Evolutionary conservation across 495 filamentous ascomycete genomes (phyloP), one percentile per base, ranked within the genome.

Genomic region (Penicillium coprophilum): DNA sequence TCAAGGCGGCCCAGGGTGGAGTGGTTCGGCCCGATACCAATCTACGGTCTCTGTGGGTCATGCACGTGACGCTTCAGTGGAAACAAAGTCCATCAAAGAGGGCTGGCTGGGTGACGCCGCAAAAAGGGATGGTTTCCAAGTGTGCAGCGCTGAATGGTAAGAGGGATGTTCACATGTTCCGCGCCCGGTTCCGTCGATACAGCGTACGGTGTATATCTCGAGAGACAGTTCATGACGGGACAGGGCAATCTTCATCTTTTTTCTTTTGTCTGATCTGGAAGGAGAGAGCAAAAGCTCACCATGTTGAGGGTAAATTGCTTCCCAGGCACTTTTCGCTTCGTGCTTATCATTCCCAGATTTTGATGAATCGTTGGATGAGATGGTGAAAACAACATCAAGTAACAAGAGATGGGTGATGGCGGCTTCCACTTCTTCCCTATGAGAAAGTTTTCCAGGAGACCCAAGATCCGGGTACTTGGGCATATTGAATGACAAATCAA

Each of bases 401-500:
- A 77, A 63, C 1, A 72, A 46, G 20, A 76, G 60, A 57, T 78
- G 75, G 1, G 66, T 68, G 3, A 79, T 60, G 0, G 70, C 66
- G 4, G 62, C 59, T 20, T 74, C 70, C 1, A 70, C 77, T 40
- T 79, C 76, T 4, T 70, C 65, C 41, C 61, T 71, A 17, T 76
- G 50, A 1, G 62, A 66, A 30, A 79, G 61, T 9, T 62, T 69
- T 15, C 63, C 69, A 0, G 74, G 75, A 0, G 75, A 71, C 50
- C 74, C 71, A 30, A 71, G 58, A 34, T 73, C 69, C 2, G 69
- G 62, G 38, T 66, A 63, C 1, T 67, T 53, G 0, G 75, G 70
- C 43, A 75, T 47, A 40, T 65, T 57, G 49, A 78, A 70, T 4
- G 71, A 74, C 34, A 85, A 57, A 19, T 76, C 71, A 50, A 74